Percentiles rank a stretch among this genome's conserved stretches.
phyloP scores from a whole-genome alignment of 169 alveolate species.

The Plasmodium sp. region DNA sequence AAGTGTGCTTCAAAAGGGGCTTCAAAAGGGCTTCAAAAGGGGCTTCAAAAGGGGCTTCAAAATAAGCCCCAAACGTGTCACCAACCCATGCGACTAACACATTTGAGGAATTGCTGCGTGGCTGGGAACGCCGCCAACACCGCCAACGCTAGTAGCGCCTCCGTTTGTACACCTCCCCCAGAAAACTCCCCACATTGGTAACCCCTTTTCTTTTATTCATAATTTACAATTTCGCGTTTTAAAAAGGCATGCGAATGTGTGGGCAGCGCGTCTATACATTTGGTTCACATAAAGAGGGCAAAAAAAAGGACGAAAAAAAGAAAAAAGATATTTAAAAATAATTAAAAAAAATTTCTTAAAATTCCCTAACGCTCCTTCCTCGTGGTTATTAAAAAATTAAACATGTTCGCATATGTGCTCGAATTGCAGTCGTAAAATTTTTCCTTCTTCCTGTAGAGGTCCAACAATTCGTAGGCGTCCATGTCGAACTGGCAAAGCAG shows the following conservation, averaged over 20 bases:
- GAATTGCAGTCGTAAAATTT: conserved; percentile 50
- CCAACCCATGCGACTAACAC: background rate
- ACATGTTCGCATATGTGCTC: conserved; percentile 23
- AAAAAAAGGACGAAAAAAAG: background rate
- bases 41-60: background rate
- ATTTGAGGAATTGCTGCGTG: background rate
- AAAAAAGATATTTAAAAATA: background rate
- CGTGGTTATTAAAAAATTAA: conserved; percentile 26
- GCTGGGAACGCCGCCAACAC: background rate
- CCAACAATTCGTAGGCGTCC: conserved; percentile 49
- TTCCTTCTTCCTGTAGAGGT: conserved; percentile 51
- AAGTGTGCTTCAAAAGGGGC: background rate
- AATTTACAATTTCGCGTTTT: background rate
- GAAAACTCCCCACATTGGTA: background rate
- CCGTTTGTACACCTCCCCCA: background rate
- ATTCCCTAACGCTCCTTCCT: background rate
- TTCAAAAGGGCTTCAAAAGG: background rate
- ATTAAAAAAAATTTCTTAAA: too few species aligned
- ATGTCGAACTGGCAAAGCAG: conserved; percentile 41
- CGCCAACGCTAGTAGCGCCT: background rate
- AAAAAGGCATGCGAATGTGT: background rate
- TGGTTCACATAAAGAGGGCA: background rate
- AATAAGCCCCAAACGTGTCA: background rate
- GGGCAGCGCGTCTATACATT: background rate
- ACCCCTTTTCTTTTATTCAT: background rate